A percentile compares a stretch with the other conserved stretches of the same genome.
phyloP scores from a whole-genome alignment of 345 rosid species.

The Melastoma malabathricum region DNA sequence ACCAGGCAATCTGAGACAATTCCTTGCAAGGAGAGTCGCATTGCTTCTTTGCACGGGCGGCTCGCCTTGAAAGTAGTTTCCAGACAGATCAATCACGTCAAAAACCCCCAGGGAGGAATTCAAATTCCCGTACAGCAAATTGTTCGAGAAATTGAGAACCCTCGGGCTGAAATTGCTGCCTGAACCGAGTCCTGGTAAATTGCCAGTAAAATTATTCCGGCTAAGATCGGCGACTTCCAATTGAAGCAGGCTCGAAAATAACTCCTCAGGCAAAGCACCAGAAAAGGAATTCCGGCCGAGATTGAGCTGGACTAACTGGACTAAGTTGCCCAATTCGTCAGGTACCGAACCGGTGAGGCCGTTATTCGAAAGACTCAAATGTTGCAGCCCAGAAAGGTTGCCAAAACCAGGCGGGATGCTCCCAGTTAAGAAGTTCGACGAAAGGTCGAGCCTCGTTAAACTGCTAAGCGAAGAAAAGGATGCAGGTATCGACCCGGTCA shows the following conservation, averaged over 20 bases:
- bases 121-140: slow-evolving; percentile 57
- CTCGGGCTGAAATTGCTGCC: slow-evolving; percentile 19
- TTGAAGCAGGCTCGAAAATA: slow-evolving; percentile 25
- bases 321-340: slow-evolving; percentile 31
- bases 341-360: slow-evolving; percentile 34
- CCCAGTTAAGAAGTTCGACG: slow-evolving; percentile 38
- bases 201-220: slow-evolving; percentile 39
- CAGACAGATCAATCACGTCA: slow-evolving; percentile 41
- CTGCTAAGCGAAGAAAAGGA: slow-evolving; percentile 21
- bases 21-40: slow-evolving; percentile 19
- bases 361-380: slow-evolving; percentile 39
- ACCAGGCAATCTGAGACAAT: slow-evolving; percentile 36
- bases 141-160: slow-evolving; percentile 48
- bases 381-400: slow-evolving; percentile 15
- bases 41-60: slow-evolving; percentile 21
- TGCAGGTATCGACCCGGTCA: slow-evolving; percentile 40
- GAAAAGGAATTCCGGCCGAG: slow-evolving; percentile 37
- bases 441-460: slow-evolving; percentile 28
- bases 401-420: slow-evolving; percentile 32
- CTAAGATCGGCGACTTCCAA: slow-evolving; percentile 29
- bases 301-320: slow-evolving; percentile 39
- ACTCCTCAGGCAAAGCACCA: slow-evolving; percentile 22
- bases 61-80: slow-evolving; percentile 68
- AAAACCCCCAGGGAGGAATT: slow-evolving; percentile 28
- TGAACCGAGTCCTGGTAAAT: slow-evolving; percentile 19